phyloP scores from a whole-genome alignment of 2,329 filamentous ascomycete species.

The Exophiala calicioides region DNA sequence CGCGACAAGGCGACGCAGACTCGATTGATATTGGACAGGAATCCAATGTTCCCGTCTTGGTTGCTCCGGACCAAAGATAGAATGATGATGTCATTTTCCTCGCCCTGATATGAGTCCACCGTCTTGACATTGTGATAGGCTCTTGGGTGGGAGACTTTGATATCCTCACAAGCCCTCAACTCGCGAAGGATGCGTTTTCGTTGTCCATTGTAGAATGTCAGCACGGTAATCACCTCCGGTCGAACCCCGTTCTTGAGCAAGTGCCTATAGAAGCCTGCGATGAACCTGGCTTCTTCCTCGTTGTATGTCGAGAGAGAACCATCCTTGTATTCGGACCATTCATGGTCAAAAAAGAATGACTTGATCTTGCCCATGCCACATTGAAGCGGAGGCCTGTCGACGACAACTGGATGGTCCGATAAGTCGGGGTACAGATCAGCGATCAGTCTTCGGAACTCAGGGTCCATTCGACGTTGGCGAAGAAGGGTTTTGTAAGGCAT shows the following conservation, averaged over 20 bases:
- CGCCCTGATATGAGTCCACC: conserved; percentile 86
- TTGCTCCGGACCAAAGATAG: conserved; percentile 79
- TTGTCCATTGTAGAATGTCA: conserved; percentile 90
- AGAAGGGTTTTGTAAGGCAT: conserved; percentile 66
- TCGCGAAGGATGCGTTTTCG: conserved; percentile 61
- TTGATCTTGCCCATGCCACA: conserved; percentile 59
- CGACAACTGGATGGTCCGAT: conserved; percentile 60
- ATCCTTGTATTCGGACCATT: conserved; percentile 65
- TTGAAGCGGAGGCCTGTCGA: conserved; percentile 49
- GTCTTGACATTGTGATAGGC: conserved; percentile 66
- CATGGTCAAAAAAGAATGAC: conserved; percentile 65
- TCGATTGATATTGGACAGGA: conserved; percentile 66
- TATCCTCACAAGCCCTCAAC: conserved; percentile 45
- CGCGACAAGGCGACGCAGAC: conserved; percentile 67
- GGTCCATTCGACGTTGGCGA: conserved; percentile 72
- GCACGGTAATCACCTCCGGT: conserved; percentile 67
- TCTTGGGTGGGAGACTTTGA: no score
- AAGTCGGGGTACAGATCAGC: conserved; percentile 63
- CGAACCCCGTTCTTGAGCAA: conserved; percentile 67
- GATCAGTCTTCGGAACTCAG: conserved; percentile 64
- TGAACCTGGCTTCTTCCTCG: conserved; percentile 70
- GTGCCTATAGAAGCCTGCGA: conserved; percentile 71
- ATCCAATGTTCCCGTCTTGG: conserved; percentile 62
- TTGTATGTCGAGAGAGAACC: conserved; percentile 69
- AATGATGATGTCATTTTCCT: conserved; percentile 82